Base-by-base conservation (phyloP, 2,329 filamentous ascomycete genomes). In the Aureobasidium sp. region DNA sequence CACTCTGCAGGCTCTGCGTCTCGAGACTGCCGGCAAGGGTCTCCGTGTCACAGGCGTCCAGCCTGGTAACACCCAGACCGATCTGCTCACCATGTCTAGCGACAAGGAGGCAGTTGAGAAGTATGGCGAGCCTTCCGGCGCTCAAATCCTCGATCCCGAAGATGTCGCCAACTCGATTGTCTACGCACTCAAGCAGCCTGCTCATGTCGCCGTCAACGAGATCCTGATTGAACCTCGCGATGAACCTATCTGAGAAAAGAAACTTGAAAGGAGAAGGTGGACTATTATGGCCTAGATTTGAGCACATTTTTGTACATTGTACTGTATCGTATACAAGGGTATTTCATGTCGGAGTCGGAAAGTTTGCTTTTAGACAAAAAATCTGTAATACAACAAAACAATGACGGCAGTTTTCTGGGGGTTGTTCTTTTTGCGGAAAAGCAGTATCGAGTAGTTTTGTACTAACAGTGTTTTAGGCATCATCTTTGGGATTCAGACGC, bases 191-290 rank as follows among this genome's bases (percentile, higher is more conserved):
- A 79, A 78, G 56, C 85, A 90, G 73, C 86, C 86, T 0, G 74
- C 79, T 51, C 83, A 90, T 69, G 86, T 90, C 38, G 80, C 85
- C 35, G 83, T 91, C 1, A 91, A 91, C 59, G 87, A 91, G 72
- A 77, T 91, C 3, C 66, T 91, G 66, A 86, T 91, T 64, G 85
- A 89, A 72, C 85, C 85, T 12, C 73, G 85, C 40, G 85, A 88
- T 60, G 85, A 88, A 71, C 85, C 85, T 10, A 86, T 87, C 57
- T 88, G 19, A 25, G 14, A n/a, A 19, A 19, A 19, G 32, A 16
- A 14, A 30, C n/a, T 5, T 6, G 21, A 30, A 24, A 12, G 32
- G 17, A 22, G 8, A 30, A n/a, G 11, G 34, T 8, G 12, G 7
- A 12, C 7, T 29, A 29, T 29, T 29, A 8, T 12, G 27, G 7